Evolutionary conservation across 2,329 filamentous ascomycete species (phyloP).

Genomic region (Colletotrichum truncatum): DNA sequence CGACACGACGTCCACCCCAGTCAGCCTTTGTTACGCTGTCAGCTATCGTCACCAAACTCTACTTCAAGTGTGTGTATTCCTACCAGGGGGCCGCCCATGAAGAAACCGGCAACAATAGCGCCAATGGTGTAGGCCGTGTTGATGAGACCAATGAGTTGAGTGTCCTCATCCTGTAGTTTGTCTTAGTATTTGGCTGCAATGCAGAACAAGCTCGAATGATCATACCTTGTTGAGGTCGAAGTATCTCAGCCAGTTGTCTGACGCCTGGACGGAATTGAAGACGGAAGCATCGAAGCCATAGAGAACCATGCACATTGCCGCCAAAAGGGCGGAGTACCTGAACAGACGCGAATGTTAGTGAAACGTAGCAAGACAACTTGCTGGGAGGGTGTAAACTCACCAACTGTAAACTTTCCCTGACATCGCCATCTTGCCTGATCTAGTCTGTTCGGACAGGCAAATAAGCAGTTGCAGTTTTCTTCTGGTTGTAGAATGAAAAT

Average conservation of each 20-base stretch:
- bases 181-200: not conserved
- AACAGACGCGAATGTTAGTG: not conserved
- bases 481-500: too few species aligned
- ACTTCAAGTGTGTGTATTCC: not conserved
- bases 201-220: rapidly evolving
- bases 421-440: conserved; percentile 7
- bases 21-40: conserved; percentile 52
- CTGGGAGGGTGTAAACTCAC: not conserved
- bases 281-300: conserved; percentile 67
- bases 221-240: conserved; percentile 58
- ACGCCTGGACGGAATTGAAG: conserved; percentile 77
- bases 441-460: not conserved
- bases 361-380: too few species aligned
- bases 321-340: conserved; percentile 71
- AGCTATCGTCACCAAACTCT: not conserved
- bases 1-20: conserved; percentile 64
- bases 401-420: conserved; percentile 10
- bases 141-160: conserved; percentile 57
- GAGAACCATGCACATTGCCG: conserved; percentile 78
- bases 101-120: conserved; percentile 76
- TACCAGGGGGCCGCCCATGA: conserved; percentile 70
- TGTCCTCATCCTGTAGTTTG: conserved; percentile 42
- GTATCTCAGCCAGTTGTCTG: conserved; percentile 71
- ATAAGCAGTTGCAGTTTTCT: too few species aligned
- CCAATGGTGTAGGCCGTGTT: conserved; percentile 78